Evolutionary conservation across 2,329 filamentous ascomycete species (phyloP).

Genomic region (Bretziella fagacearum): DNA sequence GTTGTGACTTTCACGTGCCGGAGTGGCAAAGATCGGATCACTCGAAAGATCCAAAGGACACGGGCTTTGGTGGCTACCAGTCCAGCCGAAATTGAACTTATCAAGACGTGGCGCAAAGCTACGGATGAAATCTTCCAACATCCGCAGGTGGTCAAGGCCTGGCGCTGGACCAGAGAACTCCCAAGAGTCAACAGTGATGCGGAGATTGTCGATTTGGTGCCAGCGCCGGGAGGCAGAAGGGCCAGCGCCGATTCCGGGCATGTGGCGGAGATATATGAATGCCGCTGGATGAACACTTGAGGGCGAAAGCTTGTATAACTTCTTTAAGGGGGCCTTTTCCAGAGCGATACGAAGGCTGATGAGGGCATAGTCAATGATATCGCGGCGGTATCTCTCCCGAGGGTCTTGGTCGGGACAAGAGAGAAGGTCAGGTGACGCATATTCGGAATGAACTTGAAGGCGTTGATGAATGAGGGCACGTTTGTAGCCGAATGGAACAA

Average conservation of each 20-base stretch:
- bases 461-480: constrained; percentile 65
- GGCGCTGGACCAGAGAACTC: constrained; percentile 42
- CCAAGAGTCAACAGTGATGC: constrained; percentile 56
- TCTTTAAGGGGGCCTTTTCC: constrained; percentile 51
- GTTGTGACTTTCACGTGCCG: constrained; percentile 17
- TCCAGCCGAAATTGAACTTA: constrained; percentile 62
- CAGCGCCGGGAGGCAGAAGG: constrained; percentile 57
- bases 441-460: constrained; percentile 50
- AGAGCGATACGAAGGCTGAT: constrained; percentile 73
- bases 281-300: constrained; percentile 57
- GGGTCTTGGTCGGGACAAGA: constrained; percentile 57
- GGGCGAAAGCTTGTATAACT: constrained; percentile 53
- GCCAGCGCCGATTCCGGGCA: constrained; percentile 55
- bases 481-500: constrained; percentile 83
- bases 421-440: constrained; percentile 58
- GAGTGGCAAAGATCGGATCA: no score
- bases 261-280: constrained; percentile 60
- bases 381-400: constrained; percentile 53
- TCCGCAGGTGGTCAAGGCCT: constrained; percentile 53
- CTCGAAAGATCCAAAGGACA: constrained; percentile 54
- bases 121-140: constrained; percentile 66
- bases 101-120: constrained; percentile 49
- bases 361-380: constrained; percentile 73
- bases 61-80: constrained; percentile 51
- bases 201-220: constrained; percentile 59